These are phyloP conservation scores for Hippophae tibetana DNA, from an alignment of 306 rosid species.

Conservation along the genomic window DNA sequence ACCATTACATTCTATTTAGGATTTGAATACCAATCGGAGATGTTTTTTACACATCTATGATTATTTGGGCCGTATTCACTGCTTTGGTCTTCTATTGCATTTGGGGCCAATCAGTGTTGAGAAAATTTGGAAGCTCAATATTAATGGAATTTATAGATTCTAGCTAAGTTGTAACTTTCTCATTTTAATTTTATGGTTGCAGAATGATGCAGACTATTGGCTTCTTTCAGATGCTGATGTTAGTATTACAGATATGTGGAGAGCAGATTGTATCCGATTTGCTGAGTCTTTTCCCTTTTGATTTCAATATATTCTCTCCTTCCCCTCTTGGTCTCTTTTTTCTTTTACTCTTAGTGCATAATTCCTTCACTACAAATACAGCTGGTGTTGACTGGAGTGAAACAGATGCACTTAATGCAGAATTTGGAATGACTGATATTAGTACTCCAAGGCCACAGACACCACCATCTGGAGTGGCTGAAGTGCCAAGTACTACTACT, in stretches of 20 bases:
- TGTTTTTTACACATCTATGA: too few relatives aligned
- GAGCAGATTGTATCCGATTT: slow-evolving; percentile 77
- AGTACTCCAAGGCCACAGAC: slow-evolving; percentile 34
- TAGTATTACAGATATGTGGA: slow-evolving; percentile 98
- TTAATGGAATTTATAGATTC: neutral
- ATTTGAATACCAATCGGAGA: too few relatives aligned
- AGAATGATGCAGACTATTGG: slow-evolving; percentile 98
- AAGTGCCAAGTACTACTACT: slow-evolving; percentile 34
- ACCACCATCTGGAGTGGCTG: slow-evolving; percentile 37
- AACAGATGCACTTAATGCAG: slow-evolving; percentile 61
- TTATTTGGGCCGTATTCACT: too few relatives aligned
- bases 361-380: slow-evolving; percentile 44
- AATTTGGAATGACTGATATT: slow-evolving; percentile 46
- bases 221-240: slow-evolving; percentile 89
- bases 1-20: too few relatives aligned
- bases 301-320: neutral
- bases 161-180: neutral
- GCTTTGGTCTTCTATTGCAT: too few relatives aligned
- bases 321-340: neutral
- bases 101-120: too few relatives aligned
- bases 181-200: slow-evolving; percentile 17
- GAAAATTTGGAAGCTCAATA: too few relatives aligned
- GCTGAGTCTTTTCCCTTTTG: slow-evolving; percentile 12
- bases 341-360: slow-evolving; percentile 6
- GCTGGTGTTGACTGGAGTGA: slow-evolving; percentile 76